A percentile compares a stretch with the other conserved stretches of the same genome.
Evolutionary conservation across 2,329 filamentous ascomycete genomes (phyloP).

Genomic region (Alternaria rosae): DNA sequence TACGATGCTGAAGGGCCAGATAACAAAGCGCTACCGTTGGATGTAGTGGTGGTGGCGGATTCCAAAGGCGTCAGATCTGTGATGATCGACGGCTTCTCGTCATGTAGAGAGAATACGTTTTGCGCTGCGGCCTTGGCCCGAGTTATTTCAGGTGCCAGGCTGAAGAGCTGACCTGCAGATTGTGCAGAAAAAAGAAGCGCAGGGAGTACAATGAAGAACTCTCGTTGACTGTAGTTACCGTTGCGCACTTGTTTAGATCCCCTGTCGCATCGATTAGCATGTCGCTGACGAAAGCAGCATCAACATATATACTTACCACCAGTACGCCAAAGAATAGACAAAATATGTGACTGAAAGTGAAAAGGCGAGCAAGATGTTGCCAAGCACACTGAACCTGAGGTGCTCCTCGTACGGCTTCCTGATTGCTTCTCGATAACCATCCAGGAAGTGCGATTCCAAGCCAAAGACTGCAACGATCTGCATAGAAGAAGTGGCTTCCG

Average conservation of each 20-base stretch:
- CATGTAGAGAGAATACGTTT: conserved; percentile 54
- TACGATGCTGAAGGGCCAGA: conserved; percentile 26
- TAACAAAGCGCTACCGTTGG: conserved; percentile 16
- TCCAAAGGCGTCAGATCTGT: conserved; percentile 7
- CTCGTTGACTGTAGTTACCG: conserved; percentile 50
- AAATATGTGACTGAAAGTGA: conserved; percentile 57
- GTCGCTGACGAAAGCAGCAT: neutral
- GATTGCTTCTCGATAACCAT: conserved; percentile 49
- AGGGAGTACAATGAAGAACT: conserved; percentile 57
- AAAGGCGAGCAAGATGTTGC: conserved; percentile 54
- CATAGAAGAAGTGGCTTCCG: conserved; percentile 71
- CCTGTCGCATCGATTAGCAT: conserved; percentile 14
- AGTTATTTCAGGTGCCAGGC: conserved; percentile 55
- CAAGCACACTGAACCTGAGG: conserved; percentile 49
- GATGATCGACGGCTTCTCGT: conserved; percentile 51
- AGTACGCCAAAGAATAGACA: conserved; percentile 58
- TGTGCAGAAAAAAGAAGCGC: conserved; percentile 58
- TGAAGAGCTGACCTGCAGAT: conserved; percentile 57
- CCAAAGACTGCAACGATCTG: conserved; percentile 63
- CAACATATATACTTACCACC: conserved; percentile 48
- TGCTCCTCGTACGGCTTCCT: conserved; percentile 52
- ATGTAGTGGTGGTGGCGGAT: neutral
- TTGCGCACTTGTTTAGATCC: conserved; percentile 54
- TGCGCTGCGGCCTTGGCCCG: conserved; percentile 55
- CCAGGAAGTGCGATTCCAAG: conserved; percentile 50